These are phyloP conservation scores for Aspergillus pseudonomiae DNA, from an alignment of 2,329 filamentous ascomycete species.

Conservation along the genomic window DNA sequence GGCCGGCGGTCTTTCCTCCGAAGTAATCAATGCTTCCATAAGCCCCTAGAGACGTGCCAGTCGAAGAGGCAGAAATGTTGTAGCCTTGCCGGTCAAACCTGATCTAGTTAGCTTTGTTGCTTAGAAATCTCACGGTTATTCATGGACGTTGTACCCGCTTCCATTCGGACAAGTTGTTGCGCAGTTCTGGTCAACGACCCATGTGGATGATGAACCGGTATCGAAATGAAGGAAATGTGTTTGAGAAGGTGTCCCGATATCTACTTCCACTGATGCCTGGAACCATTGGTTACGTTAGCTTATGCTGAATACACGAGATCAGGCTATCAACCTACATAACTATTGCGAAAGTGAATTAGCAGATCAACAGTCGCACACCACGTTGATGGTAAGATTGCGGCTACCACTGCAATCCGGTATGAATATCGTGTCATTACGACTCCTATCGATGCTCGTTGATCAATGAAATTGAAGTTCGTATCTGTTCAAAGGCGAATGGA, in stretches of 20 bases:
- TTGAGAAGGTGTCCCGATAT: not conserved
- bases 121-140: not conserved
- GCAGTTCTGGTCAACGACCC: conserved; percentile 1
- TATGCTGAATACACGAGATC: not conserved
- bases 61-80: not conserved
- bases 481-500: too few species aligned
- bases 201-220: not conserved
- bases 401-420: not conserved
- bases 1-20: not conserved
- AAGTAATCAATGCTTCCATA: not conserved
- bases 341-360: not conserved
- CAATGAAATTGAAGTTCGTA: not conserved
- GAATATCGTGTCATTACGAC: not conserved
- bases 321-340: not conserved
- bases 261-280: not conserved
- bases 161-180: not conserved
- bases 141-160: not conserved
- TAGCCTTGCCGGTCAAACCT: not conserved
- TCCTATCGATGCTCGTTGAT: fast-evolving
- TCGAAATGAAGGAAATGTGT: conserved; percentile 2
- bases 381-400: not conserved
- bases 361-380: not conserved
- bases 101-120: not conserved
- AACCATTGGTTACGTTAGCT: not conserved
- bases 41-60: not conserved